phyloP scores from a whole-genome alignment of 768 basidiomycete species.

The Psilocybe azurescens region DNA sequence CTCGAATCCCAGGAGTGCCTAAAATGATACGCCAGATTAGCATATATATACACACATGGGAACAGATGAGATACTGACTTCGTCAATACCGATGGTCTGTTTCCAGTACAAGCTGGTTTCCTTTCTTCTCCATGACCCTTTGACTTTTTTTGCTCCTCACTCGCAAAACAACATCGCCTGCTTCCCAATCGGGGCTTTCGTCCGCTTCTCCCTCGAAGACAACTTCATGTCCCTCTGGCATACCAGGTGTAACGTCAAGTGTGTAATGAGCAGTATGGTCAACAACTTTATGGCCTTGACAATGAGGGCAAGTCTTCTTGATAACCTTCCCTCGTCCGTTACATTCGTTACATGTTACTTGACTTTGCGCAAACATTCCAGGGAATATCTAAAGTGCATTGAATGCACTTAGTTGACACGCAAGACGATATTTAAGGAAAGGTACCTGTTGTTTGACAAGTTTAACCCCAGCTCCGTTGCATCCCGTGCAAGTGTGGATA shows the following conservation, averaged over 20 bases:
- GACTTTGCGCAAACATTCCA: constrained; percentile 93
- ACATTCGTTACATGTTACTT: constrained; percentile 84
- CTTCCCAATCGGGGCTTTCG: constrained; percentile 94
- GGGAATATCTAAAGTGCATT: constrained; percentile 73
- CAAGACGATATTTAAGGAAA: background rate
- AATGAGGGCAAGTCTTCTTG: constrained; percentile 80
- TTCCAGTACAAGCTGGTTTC: constrained; percentile 92
- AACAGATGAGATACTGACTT: constrained; percentile 52
- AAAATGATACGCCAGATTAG: constrained; percentile 1
- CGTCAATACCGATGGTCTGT: constrained; percentile 89
- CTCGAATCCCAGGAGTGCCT: constrained; percentile 98
- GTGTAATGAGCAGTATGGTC: constrained; percentile 84
- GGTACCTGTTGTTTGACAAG: constrained; percentile 80
- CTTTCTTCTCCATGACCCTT: constrained; percentile 87
- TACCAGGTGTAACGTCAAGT: constrained; percentile 84
- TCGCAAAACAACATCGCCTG: constrained; percentile 90
- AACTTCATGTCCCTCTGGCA: constrained; percentile 92
- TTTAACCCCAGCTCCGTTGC: constrained; percentile 86
- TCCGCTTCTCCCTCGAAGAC: constrained; percentile 97
- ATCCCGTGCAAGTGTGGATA: constrained; percentile 85
- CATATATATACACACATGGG: background rate
- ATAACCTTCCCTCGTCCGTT: constrained; percentile 84
- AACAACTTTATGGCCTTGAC: constrained; percentile 80
- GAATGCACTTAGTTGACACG: background rate
- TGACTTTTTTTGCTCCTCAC: constrained; percentile 79